phyloP scores from a whole-genome alignment of 2,329 filamentous ascomycete species.

The Teratosphaeria nubilosa region DNA sequence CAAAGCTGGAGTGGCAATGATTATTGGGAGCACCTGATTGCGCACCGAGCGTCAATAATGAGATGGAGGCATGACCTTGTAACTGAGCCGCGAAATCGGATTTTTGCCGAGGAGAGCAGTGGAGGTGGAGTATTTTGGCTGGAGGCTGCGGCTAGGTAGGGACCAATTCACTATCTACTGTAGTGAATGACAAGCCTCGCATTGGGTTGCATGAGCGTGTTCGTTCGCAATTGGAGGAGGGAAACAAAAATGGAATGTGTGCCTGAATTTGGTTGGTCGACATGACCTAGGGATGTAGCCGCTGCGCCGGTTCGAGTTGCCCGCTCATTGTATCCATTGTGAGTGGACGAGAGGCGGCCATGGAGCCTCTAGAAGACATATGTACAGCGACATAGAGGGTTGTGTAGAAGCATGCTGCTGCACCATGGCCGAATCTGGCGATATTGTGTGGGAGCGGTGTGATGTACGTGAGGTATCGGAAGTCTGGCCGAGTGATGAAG shows the following conservation, averaged over 20 bases:
- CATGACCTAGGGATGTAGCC: background rate
- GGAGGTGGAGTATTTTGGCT: background rate
- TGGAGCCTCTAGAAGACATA: background rate
- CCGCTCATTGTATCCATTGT: background rate
- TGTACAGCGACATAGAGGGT: background rate
- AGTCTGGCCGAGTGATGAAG: slow-evolving; percentile 1
- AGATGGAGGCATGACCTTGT: too few relatives aligned
- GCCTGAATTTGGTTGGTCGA: background rate
- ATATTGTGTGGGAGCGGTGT: background rate
- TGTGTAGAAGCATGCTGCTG: background rate
- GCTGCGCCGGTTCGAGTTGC: background rate
- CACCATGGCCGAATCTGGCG: background rate
- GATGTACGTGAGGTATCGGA: background rate
- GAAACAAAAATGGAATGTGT: too few relatives aligned
- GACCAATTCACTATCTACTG: background rate
- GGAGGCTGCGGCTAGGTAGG: background rate
- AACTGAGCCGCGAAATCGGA: background rate
- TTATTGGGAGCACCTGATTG: too few relatives aligned
- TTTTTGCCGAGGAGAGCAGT: background rate
- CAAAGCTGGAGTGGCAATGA: background rate
- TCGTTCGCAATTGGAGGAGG: background rate
- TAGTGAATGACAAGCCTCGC: background rate
- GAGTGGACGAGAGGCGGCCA: background rate
- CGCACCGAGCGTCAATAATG: too few relatives aligned
- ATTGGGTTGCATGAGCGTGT: background rate